Conservation (phyloP, 148 eudicot species). For the Camellia granthamiana region DNA sequence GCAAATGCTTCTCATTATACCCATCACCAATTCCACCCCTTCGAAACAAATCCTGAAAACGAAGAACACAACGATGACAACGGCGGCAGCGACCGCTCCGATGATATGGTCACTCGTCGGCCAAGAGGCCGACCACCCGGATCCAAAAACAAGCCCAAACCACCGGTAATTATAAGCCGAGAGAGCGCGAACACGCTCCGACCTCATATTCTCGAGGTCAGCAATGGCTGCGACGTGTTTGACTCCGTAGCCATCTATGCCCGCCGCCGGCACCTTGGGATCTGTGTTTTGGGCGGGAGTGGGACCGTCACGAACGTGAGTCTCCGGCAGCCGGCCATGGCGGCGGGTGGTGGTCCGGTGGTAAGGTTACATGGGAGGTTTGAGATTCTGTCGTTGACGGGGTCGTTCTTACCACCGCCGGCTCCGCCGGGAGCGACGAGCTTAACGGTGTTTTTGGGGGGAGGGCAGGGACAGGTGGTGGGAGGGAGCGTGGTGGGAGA, state of each 20-base stretch:
- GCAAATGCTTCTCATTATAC: conserved; percentile 46
- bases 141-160: conserved; percentile 67
- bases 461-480: conserved; percentile 82
- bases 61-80: conserved; percentile 17
- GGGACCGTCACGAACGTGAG: conserved; percentile 70
- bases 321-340: conserved; percentile 57
- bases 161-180: conserved; percentile 65
- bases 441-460: conserved; percentile 57
- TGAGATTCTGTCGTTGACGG: conserved; percentile 62
- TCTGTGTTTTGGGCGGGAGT: conserved; percentile 60
- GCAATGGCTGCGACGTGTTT: conserved; percentile 53
- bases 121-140: conserved; percentile 73
- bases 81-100: conserved; percentile 9
- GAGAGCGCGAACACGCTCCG: conserved; percentile 74
- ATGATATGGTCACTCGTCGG: conserved; percentile 46
- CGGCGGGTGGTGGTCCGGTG: conserved; percentile 26
- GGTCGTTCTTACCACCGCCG: conserved; percentile 69
- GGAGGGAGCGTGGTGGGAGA: conserved; percentile 78
- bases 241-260: conserved; percentile 62
- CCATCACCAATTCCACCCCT: conserved; percentile 40
- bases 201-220: conserved; percentile 64
- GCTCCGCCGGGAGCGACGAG: conserved; percentile 79
- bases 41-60: conserved; percentile 21
- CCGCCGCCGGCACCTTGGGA: conserved; percentile 63
- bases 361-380: conserved; percentile 65